Percentiles rank a stretch among this genome's conserved stretches.
These are phyloP conservation scores for Ogataea glucozyma DNA, from an alignment of 805 yeast species.

Conservation along the genomic window DNA sequence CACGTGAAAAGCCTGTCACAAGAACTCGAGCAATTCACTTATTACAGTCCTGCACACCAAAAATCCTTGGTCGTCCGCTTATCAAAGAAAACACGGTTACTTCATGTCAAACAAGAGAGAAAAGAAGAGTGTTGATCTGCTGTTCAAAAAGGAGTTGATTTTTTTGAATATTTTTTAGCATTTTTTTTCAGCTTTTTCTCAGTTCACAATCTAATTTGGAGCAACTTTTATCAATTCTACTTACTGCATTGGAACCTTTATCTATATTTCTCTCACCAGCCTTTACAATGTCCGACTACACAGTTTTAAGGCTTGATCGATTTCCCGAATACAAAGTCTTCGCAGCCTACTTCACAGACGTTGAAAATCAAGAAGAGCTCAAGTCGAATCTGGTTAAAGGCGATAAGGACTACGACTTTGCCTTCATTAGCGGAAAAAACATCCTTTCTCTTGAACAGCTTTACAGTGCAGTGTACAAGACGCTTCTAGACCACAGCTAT, in stretches of 20 bases:
- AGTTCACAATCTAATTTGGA: no score
- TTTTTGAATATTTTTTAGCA: neutral
- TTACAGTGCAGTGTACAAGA: conserved; percentile 58
- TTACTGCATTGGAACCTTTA: no score
- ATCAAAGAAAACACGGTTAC: neutral
- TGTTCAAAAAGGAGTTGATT: no score
- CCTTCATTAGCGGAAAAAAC: conserved; percentile 62
- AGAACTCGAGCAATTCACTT: no score
- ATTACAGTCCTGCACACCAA: neutral
- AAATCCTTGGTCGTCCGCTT: neutral
- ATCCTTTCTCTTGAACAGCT: conserved; percentile 64
- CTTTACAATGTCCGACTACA: conserved; percentile 11
- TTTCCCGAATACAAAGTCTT: conserved; percentile 24
- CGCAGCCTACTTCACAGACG: conserved; percentile 43
- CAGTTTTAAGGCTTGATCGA: conserved; percentile 18
- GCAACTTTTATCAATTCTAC: no score
- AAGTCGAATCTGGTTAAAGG: conserved; percentile 46
- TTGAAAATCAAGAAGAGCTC: conserved; percentile 46
- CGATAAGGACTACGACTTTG: conserved; percentile 53
- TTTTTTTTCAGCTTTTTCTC: neutral
- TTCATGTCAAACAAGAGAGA: no score
- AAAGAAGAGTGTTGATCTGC: no score
- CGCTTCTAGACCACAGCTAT: conserved; percentile 51
- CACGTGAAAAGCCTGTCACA: neutral
- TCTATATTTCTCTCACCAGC: neutral